Evolutionary conservation across 176 grass and related monocot species (phyloP), one percentile per base, ranked within the genome.

Genomic region (Avena eriantha): DNA sequence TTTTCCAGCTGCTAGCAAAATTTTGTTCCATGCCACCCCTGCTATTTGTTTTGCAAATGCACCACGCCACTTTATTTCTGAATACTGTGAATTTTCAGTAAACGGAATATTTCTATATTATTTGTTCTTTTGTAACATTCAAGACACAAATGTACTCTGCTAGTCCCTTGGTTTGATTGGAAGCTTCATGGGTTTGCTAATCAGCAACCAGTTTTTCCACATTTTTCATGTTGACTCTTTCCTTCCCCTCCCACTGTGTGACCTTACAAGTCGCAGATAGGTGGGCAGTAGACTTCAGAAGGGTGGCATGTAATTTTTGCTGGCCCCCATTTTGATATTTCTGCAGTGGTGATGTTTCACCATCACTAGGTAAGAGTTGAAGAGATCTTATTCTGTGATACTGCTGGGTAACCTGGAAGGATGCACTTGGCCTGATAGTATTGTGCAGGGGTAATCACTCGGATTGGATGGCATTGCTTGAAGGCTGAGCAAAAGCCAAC

Each of bases 281-380:
- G 63, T 88, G 86, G 24, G 54, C 71, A 8, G 78, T 88, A 77
- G 31, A 71, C n/a, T 70, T 91, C 82, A 82, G 51, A 85, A 88
- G 54, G 82, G 68, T 88, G 26, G 18, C 53, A 77, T 29, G 85
- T 90, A 67, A 29, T 35, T 87, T 83, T 26, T 84, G 39, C 17
- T 3, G 4, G 17, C 8, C 89, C 48, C 51, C 18, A 13, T 78
- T 64, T 64, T 60, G 49, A 69, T 16, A 4, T 57, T 12, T 73
- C 17, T 23, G 7, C 19, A 24, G 50, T 46, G 31, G 26, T 69
- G 69, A 19, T 88, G 10, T 55, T 67, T 80, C 81, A 80, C 60
- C 41, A 22, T 75, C 7, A 39, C 56, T 46, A n/a, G 49, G 51
- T 36, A 69, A 87, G 26, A 69, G 17, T 67, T 45, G 50, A 19